phyloP scores from a whole-genome alignment of 495 filamentous ascomycete genomes.

The Letharia columbiana region DNA sequence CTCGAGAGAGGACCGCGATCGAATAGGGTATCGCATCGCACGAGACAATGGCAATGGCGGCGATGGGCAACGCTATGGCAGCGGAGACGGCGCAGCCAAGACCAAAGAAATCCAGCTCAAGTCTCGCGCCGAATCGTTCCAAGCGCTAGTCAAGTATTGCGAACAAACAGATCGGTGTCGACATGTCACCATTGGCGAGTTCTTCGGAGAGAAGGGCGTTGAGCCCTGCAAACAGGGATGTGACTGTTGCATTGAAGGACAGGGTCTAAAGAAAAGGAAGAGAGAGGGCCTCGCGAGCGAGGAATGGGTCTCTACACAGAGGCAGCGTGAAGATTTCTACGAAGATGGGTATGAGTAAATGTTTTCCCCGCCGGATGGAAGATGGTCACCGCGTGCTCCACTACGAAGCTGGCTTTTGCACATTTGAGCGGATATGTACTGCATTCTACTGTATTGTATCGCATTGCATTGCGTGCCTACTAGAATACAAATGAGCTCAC shows the following conservation, averaged over 20 bases:
- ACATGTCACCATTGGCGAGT: conserved; percentile 66
- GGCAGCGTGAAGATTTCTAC: conserved; percentile 48
- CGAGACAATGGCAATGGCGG: conserved; percentile 29
- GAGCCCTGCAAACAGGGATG: conserved; percentile 75
- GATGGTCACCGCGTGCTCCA: background rate
- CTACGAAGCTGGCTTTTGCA: background rate
- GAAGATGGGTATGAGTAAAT: conserved; percentile 25
- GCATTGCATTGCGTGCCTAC: conserved; percentile 3
- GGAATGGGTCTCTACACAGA: conserved; percentile 66
- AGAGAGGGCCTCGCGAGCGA: conserved; percentile 54
- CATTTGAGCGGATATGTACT: background rate
- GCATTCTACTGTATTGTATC: background rate
- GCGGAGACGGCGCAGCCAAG: conserved; percentile 13
- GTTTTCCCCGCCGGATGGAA: background rate
- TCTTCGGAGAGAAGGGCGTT: conserved; percentile 64
- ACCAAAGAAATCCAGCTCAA: conserved; percentile 30
- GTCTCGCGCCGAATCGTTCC: conserved; percentile 39
- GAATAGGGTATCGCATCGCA: conserved; percentile 48
- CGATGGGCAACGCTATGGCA: conserved; percentile 20
- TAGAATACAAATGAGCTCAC: background rate
- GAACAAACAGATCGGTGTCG: conserved; percentile 65
- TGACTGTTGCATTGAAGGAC: conserved; percentile 75
- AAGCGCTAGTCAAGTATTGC: conserved; percentile 67
- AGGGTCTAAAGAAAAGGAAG: conserved; percentile 55
- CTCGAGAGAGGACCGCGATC: conserved; percentile 70